A percentile compares a stretch with the other conserved stretches of the same genome.
phyloP scores from a whole-genome alignment of 1,284 basidiomycete species.

The Ustilago cynodontis region DNA sequence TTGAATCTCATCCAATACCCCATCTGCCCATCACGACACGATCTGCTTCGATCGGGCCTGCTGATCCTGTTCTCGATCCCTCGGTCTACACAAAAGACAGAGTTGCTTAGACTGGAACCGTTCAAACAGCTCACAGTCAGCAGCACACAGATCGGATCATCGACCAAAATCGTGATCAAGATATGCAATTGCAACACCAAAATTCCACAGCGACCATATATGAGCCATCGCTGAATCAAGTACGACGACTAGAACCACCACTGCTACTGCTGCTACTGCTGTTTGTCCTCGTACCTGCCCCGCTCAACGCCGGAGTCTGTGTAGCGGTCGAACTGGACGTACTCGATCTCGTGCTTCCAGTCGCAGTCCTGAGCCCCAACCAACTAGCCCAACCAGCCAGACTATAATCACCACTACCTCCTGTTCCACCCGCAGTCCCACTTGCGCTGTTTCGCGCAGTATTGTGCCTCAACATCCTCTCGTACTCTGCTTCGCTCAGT shows the following conservation, averaged over 20 bases:
- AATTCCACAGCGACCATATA: too few relatives aligned
- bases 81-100: too few relatives aligned
- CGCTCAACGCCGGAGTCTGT: background rate
- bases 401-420: constrained; percentile 26
- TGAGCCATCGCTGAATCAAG: too few relatives aligned
- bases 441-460: constrained; percentile 29
- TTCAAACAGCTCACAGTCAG: too few relatives aligned
- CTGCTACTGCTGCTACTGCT: constrained; percentile 11
- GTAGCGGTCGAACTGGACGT: background rate
- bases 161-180: too few relatives aligned
- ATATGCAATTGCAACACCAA: background rate
- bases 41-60: background rate
- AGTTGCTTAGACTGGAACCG: too few relatives aligned
- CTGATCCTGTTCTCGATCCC: too few relatives aligned
- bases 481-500: constrained; percentile 47
- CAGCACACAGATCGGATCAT: too few relatives aligned
- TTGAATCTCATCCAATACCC: background rate
- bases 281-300: background rate
- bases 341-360: background rate
- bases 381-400: constrained; percentile 39
- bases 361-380: constrained; percentile 23
- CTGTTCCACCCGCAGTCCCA: background rate
- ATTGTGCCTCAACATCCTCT: constrained; percentile 43
- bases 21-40: too few relatives aligned
- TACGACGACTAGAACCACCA: constrained; percentile 5